Percentiles rank a stretch among this genome's conserved stretches.
Conservation (phyloP, 2,329 filamentous ascomycete genomes). For the Tricladium varicosporioides region DNA sequence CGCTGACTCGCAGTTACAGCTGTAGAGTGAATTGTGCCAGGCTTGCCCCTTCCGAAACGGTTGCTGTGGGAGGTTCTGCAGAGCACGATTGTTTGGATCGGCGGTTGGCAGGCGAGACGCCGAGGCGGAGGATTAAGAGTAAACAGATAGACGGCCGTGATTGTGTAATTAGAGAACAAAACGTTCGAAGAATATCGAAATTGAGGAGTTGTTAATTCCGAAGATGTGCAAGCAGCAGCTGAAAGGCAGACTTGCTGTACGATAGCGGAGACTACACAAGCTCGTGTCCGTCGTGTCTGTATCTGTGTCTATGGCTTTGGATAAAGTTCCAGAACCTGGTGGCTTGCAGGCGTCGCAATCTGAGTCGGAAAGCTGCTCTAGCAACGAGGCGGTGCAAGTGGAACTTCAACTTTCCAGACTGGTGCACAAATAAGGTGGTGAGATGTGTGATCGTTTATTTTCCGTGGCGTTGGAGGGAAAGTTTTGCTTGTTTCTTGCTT, state of each 20-base stretch:
- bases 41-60: constrained; percentile 22
- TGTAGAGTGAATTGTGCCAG: constrained; percentile 5
- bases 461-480: background rate
- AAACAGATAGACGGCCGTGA: background rate
- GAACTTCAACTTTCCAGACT: no score
- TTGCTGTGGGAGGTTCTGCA: constrained; percentile 23
- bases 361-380: background rate
- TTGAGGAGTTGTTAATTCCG: background rate
- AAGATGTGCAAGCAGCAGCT: background rate
- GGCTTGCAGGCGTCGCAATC: background rate
- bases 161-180: background rate
- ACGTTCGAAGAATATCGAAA: background rate
- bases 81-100: constrained; percentile 10
- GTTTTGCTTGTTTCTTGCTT: background rate
- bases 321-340: background rate
- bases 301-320: background rate
- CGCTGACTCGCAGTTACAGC: background rate
- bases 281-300: background rate
- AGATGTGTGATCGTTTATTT: background rate
- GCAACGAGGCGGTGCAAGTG: background rate
- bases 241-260: background rate
- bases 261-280: background rate
- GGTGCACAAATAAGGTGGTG: no score
- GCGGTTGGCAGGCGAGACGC: constrained; percentile 7
- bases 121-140: background rate